Evolutionary conservation across 202 grass and related monocot species (phyloP), one percentile per base, ranked within the genome.

Genomic region (Panicum virgatum): DNA sequence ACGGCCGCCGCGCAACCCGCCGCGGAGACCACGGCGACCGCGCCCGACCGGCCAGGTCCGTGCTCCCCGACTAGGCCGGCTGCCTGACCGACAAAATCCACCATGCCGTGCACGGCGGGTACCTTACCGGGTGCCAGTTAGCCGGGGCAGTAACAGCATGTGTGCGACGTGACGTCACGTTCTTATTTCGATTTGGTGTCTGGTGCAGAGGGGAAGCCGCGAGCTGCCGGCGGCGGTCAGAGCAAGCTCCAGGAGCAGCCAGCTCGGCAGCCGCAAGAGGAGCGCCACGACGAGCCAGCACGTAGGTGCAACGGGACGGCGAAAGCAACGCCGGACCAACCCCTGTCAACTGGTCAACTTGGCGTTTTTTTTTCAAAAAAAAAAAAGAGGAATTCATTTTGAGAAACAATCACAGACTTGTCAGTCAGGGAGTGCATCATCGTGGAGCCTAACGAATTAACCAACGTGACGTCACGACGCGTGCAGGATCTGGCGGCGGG

Each of bases 231-330:
- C n/a, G 74, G 27, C 7, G 64, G 54, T 46, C 57, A 62, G 72
- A 39, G 56, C 9, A 72, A 85, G 65, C 65, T 77, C 16, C 77
- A 65, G 39, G 65, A 26, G 15, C 64, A 56, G 29, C 53, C 53
- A 50, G 76, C 22, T 4, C 42, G 14, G 72, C 34, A 13, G 23
- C 37, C 8, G 43, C 69, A 7, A 51, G 9, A 53, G 75, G 45
- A 51, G 54, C 30, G 7, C 43, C 58, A 48, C n/a, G 44, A 48
- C n/a, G 44, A 54, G 9, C 20, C 83, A 46, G 8, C 68, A 73
- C 39, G 83, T 73, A 86, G 26, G 76, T 66, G 76, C 27, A 48
- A 48, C 10, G 12, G 25, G 37, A 52, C 77, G 63, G 77, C 77
- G 77, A 69, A n/a, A 69, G 79, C 66, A 12, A 61, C 42, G 66